A percentile compares a stretch with the other conserved stretches of the same genome.
phyloP scores from a whole-genome alignment of 2,329 filamentous ascomycete species.

The Aspergillus udagawae region DNA sequence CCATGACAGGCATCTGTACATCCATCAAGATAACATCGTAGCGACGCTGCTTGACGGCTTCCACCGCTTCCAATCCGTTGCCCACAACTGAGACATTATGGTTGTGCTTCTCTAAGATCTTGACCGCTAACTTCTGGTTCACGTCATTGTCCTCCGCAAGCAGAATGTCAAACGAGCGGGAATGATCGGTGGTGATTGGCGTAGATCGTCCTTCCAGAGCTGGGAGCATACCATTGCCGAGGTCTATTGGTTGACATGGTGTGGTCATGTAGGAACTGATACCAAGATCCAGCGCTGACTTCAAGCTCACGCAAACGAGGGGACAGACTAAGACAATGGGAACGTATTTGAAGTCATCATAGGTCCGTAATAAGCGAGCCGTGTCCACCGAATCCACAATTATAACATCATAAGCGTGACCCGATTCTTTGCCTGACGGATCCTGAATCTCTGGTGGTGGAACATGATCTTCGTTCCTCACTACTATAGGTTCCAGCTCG shows the following conservation, averaged over 20 bases:
- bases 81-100: slow-evolving; percentile 68
- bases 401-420: slow-evolving; percentile 83
- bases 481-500: slow-evolving; percentile 75
- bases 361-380: slow-evolving; percentile 75
- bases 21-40: slow-evolving; percentile 99
- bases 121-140: slow-evolving; percentile 92
- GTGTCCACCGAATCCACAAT: slow-evolving; percentile 92
- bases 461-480: slow-evolving; percentile 70
- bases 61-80: slow-evolving; percentile 89
- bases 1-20: slow-evolving; percentile 99
- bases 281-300: slow-evolving; percentile 87
- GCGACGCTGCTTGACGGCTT: slow-evolving; percentile 84
- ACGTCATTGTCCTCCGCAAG: slow-evolving; percentile 96
- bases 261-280: slow-evolving; percentile 99
- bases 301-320: slow-evolving; percentile 83
- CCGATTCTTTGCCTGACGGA: slow-evolving; percentile 44
- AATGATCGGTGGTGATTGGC: slow-evolving; percentile 86
- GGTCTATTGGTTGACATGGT: slow-evolving; percentile 86
- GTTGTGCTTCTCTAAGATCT: slow-evolving; percentile 96
- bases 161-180: slow-evolving; percentile 90
- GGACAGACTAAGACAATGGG: slow-evolving; percentile 91
- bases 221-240: slow-evolving; percentile 94
- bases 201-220: slow-evolving; percentile 90
- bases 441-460: slow-evolving; percentile 52
- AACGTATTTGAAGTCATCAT: slow-evolving; percentile 96